A percentile compares a stretch with the other conserved stretches of the same genome.
Evolutionary conservation across 2,329 filamentous ascomycete species (phyloP).

Genomic region (Aspergillus novoparasiticus): DNA sequence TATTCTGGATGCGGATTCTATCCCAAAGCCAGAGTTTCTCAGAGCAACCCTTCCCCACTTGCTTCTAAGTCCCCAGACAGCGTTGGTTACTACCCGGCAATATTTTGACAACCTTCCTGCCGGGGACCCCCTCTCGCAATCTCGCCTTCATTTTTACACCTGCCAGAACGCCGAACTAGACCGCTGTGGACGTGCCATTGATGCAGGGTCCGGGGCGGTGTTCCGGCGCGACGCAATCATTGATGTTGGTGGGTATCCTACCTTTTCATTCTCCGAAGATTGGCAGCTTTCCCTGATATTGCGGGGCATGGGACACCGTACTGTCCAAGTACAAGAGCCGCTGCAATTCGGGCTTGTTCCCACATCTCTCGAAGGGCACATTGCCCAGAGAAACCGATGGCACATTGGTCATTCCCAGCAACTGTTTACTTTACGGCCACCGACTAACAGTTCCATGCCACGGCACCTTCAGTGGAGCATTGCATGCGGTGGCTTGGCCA

Average conservation of each 20-base stretch:
- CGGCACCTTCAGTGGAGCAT: not conserved
- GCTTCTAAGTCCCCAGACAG: constrained; percentile 28
- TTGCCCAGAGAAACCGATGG: constrained; percentile 41
- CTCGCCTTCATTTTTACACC: constrained; percentile 35
- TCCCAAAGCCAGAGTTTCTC: constrained; percentile 39
- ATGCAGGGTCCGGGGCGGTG: constrained; percentile 39
- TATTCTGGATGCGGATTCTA: constrained; percentile 40
- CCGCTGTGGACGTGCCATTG: constrained; percentile 29
- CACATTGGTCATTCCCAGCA: constrained; percentile 9
- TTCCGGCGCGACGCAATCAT: constrained; percentile 35
- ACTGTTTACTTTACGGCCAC: not conserved
- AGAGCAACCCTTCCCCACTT: constrained; percentile 41
- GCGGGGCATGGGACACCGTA: constrained; percentile 31
- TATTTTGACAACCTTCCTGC: constrained; percentile 37
- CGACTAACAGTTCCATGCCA: not conserved
- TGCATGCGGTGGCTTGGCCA: not conserved
- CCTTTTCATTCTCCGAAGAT: constrained; percentile 39
- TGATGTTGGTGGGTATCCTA: constrained; percentile 36
- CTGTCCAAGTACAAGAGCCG: constrained; percentile 33
- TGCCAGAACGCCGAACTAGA: constrained; percentile 37
- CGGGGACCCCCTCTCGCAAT: constrained; percentile 35
- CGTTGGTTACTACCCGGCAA: constrained; percentile 38
- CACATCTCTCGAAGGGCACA: constrained; percentile 38
- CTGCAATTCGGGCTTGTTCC: constrained; percentile 39
- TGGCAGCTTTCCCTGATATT: constrained; percentile 37